Percentiles rank a stretch among this genome's conserved stretches.
These are phyloP conservation scores for Condylostoma magnum DNA, from an alignment of 169 alveolate genomes.

Conservation along the genomic window DNA sequence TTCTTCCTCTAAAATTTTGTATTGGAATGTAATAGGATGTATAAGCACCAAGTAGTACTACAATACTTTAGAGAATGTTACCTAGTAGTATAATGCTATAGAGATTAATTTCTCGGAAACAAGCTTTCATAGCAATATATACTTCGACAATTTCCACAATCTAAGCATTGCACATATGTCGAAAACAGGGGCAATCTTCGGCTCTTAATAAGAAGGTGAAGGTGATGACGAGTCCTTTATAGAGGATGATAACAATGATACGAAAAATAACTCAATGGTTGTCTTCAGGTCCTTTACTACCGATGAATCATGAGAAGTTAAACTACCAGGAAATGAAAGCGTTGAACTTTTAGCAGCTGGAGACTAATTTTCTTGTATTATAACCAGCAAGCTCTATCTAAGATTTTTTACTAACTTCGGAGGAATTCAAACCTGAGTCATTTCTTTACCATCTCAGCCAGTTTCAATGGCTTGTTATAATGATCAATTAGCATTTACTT, in stretches of 20 bases:
- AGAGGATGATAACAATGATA: not conserved
- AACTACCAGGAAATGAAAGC: slow-evolving; percentile 2
- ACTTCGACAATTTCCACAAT: not conserved
- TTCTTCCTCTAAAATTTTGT: not conserved
- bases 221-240: not conserved
- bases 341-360: slow-evolving; percentile 2
- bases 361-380: not conserved
- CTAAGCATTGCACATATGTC: slow-evolving; percentile 10
- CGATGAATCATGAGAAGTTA: not conserved
- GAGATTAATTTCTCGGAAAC: slow-evolving; percentile 1
- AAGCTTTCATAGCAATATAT: not conserved
- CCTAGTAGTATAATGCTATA: no score
- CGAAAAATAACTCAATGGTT: not conserved
- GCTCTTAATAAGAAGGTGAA: not conserved
- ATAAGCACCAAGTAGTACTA: not conserved
- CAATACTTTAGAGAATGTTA: not conserved
- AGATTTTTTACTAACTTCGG: slow-evolving; percentile 12
- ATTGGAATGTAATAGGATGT: not conserved
- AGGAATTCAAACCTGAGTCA: not conserved
- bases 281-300: not conserved
- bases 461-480: slow-evolving; percentile 7
- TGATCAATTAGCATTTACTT: not conserved
- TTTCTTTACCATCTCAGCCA: not conserved
- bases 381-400: not conserved
- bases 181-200: not conserved